Evolutionary conservation across 1,284 basidiomycete species (phyloP), one percentile per base, ranked within the genome.

Genomic region (Inonotus obliquus): DNA sequence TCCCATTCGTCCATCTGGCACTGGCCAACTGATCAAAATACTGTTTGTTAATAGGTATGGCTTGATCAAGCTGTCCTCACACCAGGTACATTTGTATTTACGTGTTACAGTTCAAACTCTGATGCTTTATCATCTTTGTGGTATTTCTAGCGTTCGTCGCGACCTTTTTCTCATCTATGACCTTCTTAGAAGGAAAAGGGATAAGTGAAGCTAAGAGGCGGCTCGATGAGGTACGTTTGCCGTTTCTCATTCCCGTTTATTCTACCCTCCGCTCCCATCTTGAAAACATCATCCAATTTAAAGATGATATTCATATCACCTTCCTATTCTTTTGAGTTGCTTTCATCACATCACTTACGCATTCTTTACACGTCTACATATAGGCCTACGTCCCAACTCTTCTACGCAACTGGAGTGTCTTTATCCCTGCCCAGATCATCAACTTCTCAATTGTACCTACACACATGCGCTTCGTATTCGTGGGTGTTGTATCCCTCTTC

Each of bases 371-470:
- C 13, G 14, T 13, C 23, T 3, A 19, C 2, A 56, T 3, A 49
- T 62, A 88, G 85, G 82, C 81, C 9, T 91, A 90, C 69, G 76
- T 81, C 13, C 81, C 87, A 0, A 91, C 89, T 0, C 73, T 92
- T 27, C 65, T 91, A 41, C 86, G 86, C 62, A 90, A 89, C 73
- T 92, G 90, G 87, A 79, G 75, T 13, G 90, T 93, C 9, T 94
- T 90, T 71, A 80, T 87, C 51, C 92, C 92, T 0, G 84, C 91
- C 0, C 92, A 94, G 71, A 72, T 91, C 60, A 75, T 92, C 76
- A 95, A 95, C 76, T 94, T 94, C 69, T 77, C 85, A 13, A 25
- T 94, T 55, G 82, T 94, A 0, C 93, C 92, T 0, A 82, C 81
- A 3, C 92, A 94, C 68, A 77, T 93, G 59, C 84, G 92, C n/a